Evolutionary conservation across 805 yeast genomes (phyloP), one percentile per base, ranked within the genome.

Genomic region (Saccharomycopsis sp.): DNA sequence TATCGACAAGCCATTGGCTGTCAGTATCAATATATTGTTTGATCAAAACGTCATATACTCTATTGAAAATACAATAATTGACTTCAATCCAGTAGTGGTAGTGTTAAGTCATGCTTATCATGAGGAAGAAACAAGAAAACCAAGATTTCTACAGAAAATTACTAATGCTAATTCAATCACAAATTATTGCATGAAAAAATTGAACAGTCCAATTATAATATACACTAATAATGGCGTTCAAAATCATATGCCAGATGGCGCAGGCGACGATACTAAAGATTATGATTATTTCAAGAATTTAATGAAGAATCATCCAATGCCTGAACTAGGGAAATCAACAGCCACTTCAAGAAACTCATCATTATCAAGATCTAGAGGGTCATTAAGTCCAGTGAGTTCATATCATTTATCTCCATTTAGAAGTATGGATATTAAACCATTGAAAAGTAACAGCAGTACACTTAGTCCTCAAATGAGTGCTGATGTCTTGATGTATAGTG

Each of bases 131-230:
- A 19, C 38, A 14, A 35, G 31, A 33, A 29, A 40, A 22, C 29
- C 24, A 32, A 40, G 28, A 24, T 41, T 46, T 27, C 29, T 46
- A 20, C 20, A 37, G 6, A 16, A 27, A 9, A 14, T 46, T 17
- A 7, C 43, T 6, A 22, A 22, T n/a, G 11, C 19, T 6, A 28
- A 23, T 27, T 26, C 45, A 11, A 34, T 44, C 2, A 31, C 44
- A 5, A 17, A 22, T n/a, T 48, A 48, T 20, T 48, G 51, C 28
- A 24, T 48, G 37, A 40, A 48, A 11, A 48, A 48, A 33, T 16
- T 48, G 4, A 40, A 39, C 21, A 14, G n/a, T 9, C 51, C 51
- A 3, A 31, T 48, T 19, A 38, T 48, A 7, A 28, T 48, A 9
- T 41, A 35, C 29, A 48, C 48, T 13, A 33, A 43, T n/a, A 24